Base-by-base conservation (phyloP, 305 asterid genomes). In the Fraxinus dipetala region DNA sequence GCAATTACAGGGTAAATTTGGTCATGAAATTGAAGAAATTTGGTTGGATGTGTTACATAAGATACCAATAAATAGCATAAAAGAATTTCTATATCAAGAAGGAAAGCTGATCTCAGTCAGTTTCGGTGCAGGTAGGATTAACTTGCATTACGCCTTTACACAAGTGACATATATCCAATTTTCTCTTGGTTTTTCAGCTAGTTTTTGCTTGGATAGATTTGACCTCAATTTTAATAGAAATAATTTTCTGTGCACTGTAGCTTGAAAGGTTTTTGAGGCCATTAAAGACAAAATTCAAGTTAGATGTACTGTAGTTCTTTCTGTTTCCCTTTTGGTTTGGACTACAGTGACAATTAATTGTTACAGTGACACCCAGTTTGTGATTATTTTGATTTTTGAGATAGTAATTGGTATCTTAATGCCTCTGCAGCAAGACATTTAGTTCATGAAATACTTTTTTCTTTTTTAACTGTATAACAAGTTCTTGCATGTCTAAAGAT, bases 31-130 rank as follows among this genome's bases (percentile, higher is more conserved):
- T 77, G 96, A 90, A 80, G 93, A 88, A 81, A 89, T 96, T 82
- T 96, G 99, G 99, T 83, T 89, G 91, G 91, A 89, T 6, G 97
- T 95, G 87, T 93, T 96, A 85, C 90, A 83, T 81, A 92, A 88
- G 85, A 88, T 96, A 80, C 92, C 92, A 63, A 76, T 87, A 72
- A 87, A 87, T 86, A 88, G 89, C 90, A 78, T 96, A 63, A 89
- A 88, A 85, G 94, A 96, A 90, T 95, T 96, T 87, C 81, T 96
- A 91, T 85, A 85, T 86, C 89, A 83, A 59, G 97, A 96, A 91
- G 99, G 96, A 84, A 93, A 90, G 94, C 95, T 96, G 82, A 84
- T 89, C 82, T 91, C 97, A 0, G 87, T 95, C 87, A 89, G 89
- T 87, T 90, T 89, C 79, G 98, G 96, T 72, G 87, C 94, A 93